phyloP scores from a whole-genome alignment of 768 basidiomycete species.

The Podaxis pistillaris region DNA sequence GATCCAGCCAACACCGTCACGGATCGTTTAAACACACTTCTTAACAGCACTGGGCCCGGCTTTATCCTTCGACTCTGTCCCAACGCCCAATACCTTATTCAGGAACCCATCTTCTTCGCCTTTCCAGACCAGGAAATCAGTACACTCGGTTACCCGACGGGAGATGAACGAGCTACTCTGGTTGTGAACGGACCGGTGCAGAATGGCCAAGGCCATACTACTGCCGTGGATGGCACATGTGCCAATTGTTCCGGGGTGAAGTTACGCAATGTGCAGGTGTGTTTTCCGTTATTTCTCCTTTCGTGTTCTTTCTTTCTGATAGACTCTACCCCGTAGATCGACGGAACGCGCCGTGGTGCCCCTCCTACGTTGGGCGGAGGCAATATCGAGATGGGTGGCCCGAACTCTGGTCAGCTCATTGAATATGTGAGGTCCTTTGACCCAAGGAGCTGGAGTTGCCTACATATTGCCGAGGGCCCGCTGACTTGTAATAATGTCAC shows the following conservation, averaged over 20 bases:
- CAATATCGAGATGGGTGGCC: constrained; percentile 85
- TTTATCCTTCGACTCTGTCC: constrained; percentile 71
- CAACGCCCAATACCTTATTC: constrained; percentile 56
- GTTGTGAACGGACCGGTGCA: constrained; percentile 63
- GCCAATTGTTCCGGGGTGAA: constrained; percentile 54
- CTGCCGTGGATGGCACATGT: constrained; percentile 71
- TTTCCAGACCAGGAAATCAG: constrained; percentile 78
- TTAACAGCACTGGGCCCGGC: constrained; percentile 64
- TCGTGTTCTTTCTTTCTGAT: not conserved
- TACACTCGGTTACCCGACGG: constrained; percentile 74
- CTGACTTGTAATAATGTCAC: constrained; percentile 61
- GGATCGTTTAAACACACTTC: constrained; percentile 60
- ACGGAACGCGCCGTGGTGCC: constrained; percentile 63
- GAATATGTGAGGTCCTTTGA: constrained; percentile 77
- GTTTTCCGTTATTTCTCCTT: constrained; percentile 8
- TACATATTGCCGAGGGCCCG: constrained; percentile 73
- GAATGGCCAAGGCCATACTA: constrained; percentile 67
- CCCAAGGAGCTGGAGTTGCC: constrained; percentile 80
- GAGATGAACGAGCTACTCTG: constrained; percentile 62
- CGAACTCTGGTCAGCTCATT: constrained; percentile 67
- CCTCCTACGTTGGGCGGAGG: constrained; percentile 59
- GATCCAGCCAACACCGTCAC: constrained; percentile 62
- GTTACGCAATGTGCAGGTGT: constrained; percentile 72
- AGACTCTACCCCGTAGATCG: constrained; percentile 44
- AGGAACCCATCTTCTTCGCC: constrained; percentile 64